Base-by-base conservation (phyloP, 805 yeast genomes). In the Kurtzmaniella fragi region DNA sequence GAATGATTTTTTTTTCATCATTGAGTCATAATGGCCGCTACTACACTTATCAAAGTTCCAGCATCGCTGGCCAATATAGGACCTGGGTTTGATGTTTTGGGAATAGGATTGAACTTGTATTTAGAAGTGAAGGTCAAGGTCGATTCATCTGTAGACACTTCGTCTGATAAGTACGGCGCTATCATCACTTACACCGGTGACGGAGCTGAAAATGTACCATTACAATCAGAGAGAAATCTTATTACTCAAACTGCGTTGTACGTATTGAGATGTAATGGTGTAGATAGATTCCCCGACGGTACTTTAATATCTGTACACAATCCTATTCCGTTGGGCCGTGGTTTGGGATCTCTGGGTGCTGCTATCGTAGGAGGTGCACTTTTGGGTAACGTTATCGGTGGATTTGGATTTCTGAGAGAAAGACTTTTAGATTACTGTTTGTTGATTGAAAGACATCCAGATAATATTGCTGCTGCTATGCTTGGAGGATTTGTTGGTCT, bases 401-500 rank as follows among this genome's bases (percentile, higher is more conserved):
- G 77, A 37, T 68, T 91, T 28, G 78, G 77, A 1, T 77, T 89
- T 43, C 66, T 81, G 36, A 90, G 84, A 62, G 82, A 78, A 51
- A 74, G 98, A 51, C 75, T 93, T 80, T 70, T 93, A 52, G 99
- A 93, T 62, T 93, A 85, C 70, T 88, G 96, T 61, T 73, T 93
- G 51, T 86, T 93, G 93, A 90, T 93, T 49, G 99, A 93, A 69
- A 81, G 98, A 59, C 99, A 93, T 56, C 99, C 99, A 28, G 99
- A 93, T 64, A 93, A 93, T 62, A 90, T 93, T 54, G 88, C 96
- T 10, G 99, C 99, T 26, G 96, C 99, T 28, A 88, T 93, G 96
- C 84, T 90, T 82, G 99, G 99, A 43, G 97, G 99, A 1, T 93
- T 93, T 61, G 96, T 90, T 31, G 99, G 99, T 32, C 88, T 96